Base-by-base conservation (phyloP, 805 yeast species). In the Saturnispora kantuleensis region DNA sequence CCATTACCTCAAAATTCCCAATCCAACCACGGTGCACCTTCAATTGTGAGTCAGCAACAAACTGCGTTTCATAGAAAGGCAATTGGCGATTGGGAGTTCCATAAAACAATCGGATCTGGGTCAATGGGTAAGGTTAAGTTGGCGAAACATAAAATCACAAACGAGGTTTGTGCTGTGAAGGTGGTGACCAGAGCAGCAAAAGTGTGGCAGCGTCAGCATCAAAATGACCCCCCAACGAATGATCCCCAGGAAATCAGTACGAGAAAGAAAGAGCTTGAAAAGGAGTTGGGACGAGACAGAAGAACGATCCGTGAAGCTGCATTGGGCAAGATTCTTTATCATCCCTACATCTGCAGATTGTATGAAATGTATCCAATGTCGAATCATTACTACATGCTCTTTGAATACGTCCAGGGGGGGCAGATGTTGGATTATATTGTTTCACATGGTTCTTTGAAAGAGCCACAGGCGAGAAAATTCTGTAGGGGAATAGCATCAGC, bases 111-210 rank as follows among this genome's bases (percentile, higher is more conserved):
- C 38, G 99, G 99, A 36, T 96, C 97, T 2, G 98, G 99, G 3
- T 87, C 96, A 0, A 93, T 93, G 98, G 99, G 99, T 47, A 94
- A 90, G 62, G 99, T 93, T 41, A 93, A 93, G 65, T 70, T 93
- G 34, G 97, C 97, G 1, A 81, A 78, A 56, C 95, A 89, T 66
- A 76, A 84, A 52, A 64, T 77, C 31, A 86, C 96, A 1, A 77
- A 75, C 48, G 89, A 85, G 54, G 73, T 86, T 11, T 90, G 96
- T 65, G 95, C 94, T 0, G 89, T 90, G 26, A 90, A 90, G 61
- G 89, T 90, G 45, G 93, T 90, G 33, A 95, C 95, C 21, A 70
- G 95, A 53, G 96, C 96, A 6, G 82, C 87, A 5, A 82, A 78
- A 53, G 67, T 82, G 9, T 84, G 82, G 65, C 79, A 79, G 51